phyloP scores from a whole-genome alignment of 169 alveolate genomes.

The Cardiosporidium cionae region DNA sequence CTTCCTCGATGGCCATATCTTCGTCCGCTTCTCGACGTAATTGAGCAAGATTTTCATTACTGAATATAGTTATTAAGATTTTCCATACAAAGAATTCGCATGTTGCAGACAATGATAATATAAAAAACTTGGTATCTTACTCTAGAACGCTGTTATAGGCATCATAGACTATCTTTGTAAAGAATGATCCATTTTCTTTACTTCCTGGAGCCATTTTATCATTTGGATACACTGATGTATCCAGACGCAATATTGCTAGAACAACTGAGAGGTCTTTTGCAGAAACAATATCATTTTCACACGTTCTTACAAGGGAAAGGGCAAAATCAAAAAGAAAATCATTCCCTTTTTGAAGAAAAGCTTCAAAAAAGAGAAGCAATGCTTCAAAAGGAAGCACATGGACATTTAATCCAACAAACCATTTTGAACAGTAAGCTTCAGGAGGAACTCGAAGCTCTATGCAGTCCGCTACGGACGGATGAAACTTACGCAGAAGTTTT shows the following conservation, averaged over 20 bases:
- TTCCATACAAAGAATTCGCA: not conserved
- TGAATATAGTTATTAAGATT: not conserved
- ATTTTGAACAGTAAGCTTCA: slow-evolving; percentile 49
- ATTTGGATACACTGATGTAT: slow-evolving; percentile 32
- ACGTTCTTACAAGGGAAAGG: slow-evolving; percentile 26
- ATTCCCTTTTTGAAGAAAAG: slow-evolving; percentile 29
- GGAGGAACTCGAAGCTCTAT: slow-evolving; percentile 38
- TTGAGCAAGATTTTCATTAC: slow-evolving; percentile 26
- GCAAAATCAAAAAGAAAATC: slow-evolving; percentile 39
- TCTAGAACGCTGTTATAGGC: slow-evolving; percentile 23
- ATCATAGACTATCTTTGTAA: slow-evolving; percentile 33
- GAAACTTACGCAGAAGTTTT: slow-evolving; percentile 17
- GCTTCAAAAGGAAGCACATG: slow-evolving; percentile 52
- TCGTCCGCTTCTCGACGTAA: slow-evolving; percentile 41
- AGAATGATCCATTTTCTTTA: slow-evolving; percentile 39
- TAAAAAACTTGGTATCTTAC: slow-evolving; percentile 4
- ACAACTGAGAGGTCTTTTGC: slow-evolving; percentile 41
- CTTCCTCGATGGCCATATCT: slow-evolving; percentile 48
- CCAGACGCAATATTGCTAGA: slow-evolving; percentile 43
- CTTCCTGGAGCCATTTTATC: not conserved
- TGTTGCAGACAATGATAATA: not conserved
- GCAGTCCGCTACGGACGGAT: slow-evolving; percentile 31
- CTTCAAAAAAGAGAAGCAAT: slow-evolving; percentile 34
- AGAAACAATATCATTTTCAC: slow-evolving; percentile 28
- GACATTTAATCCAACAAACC: slow-evolving; percentile 52